Evolutionary conservation across 345 rosid genomes (phyloP).

Genomic region (Xanthoceras sorbifolium): DNA sequence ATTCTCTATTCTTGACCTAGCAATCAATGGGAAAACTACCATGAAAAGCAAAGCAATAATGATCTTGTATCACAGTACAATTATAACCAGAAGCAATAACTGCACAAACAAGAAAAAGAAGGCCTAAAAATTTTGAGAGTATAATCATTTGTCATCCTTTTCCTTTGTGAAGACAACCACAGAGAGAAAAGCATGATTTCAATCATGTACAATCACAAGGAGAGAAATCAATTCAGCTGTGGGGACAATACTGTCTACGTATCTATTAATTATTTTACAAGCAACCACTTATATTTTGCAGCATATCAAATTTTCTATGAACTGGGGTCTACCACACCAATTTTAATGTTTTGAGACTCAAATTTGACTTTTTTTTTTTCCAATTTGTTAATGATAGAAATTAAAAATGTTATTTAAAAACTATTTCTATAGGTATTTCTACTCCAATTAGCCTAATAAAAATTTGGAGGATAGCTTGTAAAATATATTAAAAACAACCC

Average conservation of each 20-base stretch:
- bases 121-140: background rate
- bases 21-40: background rate
- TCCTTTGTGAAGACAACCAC: background rate
- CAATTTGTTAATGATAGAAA: too few relatives aligned
- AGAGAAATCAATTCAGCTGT: background rate
- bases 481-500: background rate
- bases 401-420: too few relatives aligned
- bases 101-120: background rate
- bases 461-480: background rate
- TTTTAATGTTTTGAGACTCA: background rate
- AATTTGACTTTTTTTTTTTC: background rate
- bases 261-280: too few relatives aligned
- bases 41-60: background rate
- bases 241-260: background rate
- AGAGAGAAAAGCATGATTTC: background rate
- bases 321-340: slow-evolving; percentile 3
- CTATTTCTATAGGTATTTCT: too few relatives aligned
- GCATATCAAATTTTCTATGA: too few relatives aligned
- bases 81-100: background rate
- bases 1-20: background rate
- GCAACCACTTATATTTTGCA: background rate
- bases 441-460: background rate
- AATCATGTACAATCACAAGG: background rate
- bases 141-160: background rate
- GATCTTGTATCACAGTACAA: background rate